These are phyloP conservation scores for Pyracantha coccinea DNA, from an alignment of 331 rosid species.

Conservation along the genomic window DNA sequence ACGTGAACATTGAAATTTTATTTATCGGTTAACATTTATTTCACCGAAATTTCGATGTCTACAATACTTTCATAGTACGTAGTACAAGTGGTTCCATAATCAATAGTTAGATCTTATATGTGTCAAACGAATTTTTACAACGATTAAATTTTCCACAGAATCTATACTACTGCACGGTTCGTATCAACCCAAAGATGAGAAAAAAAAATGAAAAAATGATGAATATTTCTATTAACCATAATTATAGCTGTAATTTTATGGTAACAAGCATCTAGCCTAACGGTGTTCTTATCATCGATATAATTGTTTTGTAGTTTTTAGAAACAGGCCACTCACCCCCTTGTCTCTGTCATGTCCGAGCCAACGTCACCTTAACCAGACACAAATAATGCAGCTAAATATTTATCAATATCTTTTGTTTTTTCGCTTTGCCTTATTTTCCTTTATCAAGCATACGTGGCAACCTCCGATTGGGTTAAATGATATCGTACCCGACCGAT, in stretches of 20 bases:
- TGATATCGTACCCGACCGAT: constrained; percentile 38
- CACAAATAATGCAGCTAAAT: constrained; percentile 20
- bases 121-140: too few relatives aligned
- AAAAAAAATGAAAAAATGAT: neutral
- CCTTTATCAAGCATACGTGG: constrained; percentile 11
- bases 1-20: too few relatives aligned
- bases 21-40: too few relatives aligned
- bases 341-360: constrained; percentile 30
- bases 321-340: constrained; percentile 31
- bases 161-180: too few relatives aligned
- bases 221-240: neutral
- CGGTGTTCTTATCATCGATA: neutral
- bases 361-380: constrained; percentile 50
- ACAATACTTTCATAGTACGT: too few relatives aligned
- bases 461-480: neutral
- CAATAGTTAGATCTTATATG: too few relatives aligned
- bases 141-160: too few relatives aligned
- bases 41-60: too few relatives aligned
- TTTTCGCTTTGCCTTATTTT: neutral
- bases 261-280: neutral
- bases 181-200: too few relatives aligned
- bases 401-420: constrained; percentile 19
- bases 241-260: neutral
- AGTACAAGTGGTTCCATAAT: too few relatives aligned
- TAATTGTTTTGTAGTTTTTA: neutral